Conservation (phyloP, 2,329 filamentous ascomycete genomes). For the Dichotomopilus funicola region DNA sequence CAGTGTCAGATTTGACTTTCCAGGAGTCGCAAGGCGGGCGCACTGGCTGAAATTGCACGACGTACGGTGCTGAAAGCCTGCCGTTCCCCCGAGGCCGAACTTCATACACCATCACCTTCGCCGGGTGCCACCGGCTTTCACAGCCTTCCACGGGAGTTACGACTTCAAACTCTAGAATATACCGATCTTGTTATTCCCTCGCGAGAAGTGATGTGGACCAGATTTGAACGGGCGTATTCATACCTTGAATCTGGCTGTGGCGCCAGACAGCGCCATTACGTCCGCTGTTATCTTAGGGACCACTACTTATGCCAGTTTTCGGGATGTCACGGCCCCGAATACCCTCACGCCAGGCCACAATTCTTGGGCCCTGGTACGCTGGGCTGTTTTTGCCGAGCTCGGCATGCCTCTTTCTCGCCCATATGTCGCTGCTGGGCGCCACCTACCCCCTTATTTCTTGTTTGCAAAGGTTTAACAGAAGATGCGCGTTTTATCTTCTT, state of each 20-base stretch:
- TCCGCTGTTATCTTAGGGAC: background rate
- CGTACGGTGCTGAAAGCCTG: background rate
- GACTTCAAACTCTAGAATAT: constrained; percentile 15
- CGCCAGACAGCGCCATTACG: background rate
- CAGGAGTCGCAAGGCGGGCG: background rate
- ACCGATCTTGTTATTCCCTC: constrained; percentile 18
- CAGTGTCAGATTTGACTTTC: background rate
- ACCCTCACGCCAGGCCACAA: background rate
- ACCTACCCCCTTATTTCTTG: constrained; percentile 13
- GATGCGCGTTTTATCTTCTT: constrained; percentile 12
- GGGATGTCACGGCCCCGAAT: background rate
- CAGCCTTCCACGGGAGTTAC: constrained; percentile 7
- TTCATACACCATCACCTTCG: background rate
- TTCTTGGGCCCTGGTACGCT: background rate
- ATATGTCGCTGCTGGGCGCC: constrained; percentile 15
- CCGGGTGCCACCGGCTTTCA: background rate
- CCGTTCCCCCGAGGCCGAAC: background rate
- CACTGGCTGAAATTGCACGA: background rate
- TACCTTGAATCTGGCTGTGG: background rate
- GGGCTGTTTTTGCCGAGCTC: constrained; percentile 13
- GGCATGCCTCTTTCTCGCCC: constrained; percentile 14
- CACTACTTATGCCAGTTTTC: background rate
- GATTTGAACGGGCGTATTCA: background rate
- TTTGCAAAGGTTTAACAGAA: constrained; percentile 6
- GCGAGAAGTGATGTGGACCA: constrained; percentile 14